Evolutionary conservation across 179 eudicot species (phyloP).

Genomic region (Camellia oleifera): DNA sequence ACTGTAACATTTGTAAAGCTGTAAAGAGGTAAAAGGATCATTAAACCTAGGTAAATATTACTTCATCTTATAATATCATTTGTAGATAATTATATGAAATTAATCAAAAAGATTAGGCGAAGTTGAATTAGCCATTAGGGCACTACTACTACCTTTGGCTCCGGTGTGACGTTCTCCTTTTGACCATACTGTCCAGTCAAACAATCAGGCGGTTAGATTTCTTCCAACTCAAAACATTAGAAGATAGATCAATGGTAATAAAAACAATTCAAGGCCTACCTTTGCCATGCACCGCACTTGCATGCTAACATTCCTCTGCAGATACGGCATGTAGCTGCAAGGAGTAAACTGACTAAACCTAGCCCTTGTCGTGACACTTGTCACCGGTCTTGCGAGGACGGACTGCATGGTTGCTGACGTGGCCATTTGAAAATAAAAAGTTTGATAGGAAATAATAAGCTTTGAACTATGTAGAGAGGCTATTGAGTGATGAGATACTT

Average conservation of each 20-base stretch:
- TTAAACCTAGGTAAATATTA: too few relatives aligned
- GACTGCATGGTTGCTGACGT: conserved; percentile 40
- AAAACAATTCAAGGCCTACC: conserved; percentile 8
- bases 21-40: too few relatives aligned
- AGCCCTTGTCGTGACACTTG: conserved; percentile 11
- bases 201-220: not conserved
- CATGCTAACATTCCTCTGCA: conserved; percentile 19
- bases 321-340: conserved; percentile 9
- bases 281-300: conserved; percentile 39
- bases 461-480: not conserved
- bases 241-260: too few relatives aligned
- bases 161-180: conserved; percentile 13
- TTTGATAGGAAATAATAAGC: not conserved
- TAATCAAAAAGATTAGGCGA: too few relatives aligned
- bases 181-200: conserved; percentile 10
- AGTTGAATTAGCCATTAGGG: too few relatives aligned
- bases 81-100: too few relatives aligned
- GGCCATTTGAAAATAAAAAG: conserved; percentile 17
- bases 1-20: too few relatives aligned
- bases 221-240: too few relatives aligned
- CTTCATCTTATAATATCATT: too few relatives aligned
- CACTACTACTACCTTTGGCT: too few relatives aligned
- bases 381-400: conserved; percentile 30
- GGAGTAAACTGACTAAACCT: conserved; percentile 2
- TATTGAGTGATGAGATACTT: too few relatives aligned